Evolutionary conservation across 2,329 filamentous ascomycete species (phyloP).

Genomic region (Hymenoscyphus albidus): DNA sequence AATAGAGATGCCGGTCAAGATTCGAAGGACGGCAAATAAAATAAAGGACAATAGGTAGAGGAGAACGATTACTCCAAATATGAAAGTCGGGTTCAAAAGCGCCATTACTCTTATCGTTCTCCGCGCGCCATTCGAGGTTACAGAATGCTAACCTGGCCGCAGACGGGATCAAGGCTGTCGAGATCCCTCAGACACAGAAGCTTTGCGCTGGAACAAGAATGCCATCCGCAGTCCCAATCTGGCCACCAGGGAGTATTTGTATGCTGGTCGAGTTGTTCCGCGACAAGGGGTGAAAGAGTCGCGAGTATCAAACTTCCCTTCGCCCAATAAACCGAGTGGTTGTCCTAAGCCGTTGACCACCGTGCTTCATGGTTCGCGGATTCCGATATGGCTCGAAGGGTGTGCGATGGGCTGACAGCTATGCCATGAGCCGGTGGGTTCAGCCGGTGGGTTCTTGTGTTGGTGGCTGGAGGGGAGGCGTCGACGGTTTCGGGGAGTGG

Average conservation of each 20-base stretch:
- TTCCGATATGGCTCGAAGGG: not conserved
- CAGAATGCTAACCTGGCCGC: slow-evolving; percentile 2
- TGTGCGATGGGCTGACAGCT: not conserved
- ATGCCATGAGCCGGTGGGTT: not conserved
- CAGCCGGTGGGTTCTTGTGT: not conserved
- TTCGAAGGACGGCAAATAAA: slow-evolving; percentile 85
- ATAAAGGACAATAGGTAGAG: slow-evolving; percentile 90
- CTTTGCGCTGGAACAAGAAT: slow-evolving; percentile 11
- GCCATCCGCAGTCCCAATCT: slow-evolving; percentile 16
- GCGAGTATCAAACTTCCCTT: not conserved
- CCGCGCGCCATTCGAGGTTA: slow-evolving; percentile 22
- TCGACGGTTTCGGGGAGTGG: not conserved
- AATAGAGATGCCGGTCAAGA: slow-evolving; percentile 90
- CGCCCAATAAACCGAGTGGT: slow-evolving; percentile 1
- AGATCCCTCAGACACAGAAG: slow-evolving; percentile 12
- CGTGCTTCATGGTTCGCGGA: slow-evolving; percentile 7
- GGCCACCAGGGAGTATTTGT: not conserved
- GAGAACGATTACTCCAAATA: slow-evolving; percentile 80
- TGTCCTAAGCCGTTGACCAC: not conserved
- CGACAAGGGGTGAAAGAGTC: not conserved
- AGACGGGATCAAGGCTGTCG: not conserved
- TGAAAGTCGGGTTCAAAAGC: slow-evolving; percentile 70
- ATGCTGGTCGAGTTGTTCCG: not conserved
- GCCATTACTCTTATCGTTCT: slow-evolving; percentile 47
- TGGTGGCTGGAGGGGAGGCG: not conserved